Conservation (phyloP, 768 basidiomycete species). For the Boletales sp. region DNA sequence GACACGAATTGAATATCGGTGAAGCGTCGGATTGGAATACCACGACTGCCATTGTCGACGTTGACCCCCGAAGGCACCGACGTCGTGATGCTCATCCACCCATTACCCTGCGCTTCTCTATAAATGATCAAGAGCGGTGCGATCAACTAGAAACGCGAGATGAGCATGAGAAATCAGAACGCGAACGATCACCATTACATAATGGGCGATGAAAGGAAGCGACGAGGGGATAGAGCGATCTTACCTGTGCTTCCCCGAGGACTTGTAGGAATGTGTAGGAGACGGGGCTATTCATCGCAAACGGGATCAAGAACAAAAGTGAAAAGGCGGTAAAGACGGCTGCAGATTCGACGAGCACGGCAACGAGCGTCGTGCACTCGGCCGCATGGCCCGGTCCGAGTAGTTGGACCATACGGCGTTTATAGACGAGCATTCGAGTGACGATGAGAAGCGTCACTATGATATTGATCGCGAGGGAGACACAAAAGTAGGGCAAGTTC, state of each 20-base stretch:
- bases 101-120: constrained; percentile 36
- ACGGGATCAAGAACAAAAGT: constrained; percentile 28
- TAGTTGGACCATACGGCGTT: constrained; percentile 12
- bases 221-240: background rate
- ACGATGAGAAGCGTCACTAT: constrained; percentile 23
- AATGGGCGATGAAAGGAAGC: too few species aligned
- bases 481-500: constrained; percentile 25
- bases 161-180: constrained; percentile 2
- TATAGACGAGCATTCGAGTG: constrained; percentile 24
- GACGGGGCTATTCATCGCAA: constrained; percentile 14
- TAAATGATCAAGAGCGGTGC: constrained; percentile 38
- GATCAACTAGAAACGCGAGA: constrained; percentile 27
- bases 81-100: constrained; percentile 28
- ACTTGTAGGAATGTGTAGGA: constrained; percentile 35
- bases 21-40: constrained; percentile 14
- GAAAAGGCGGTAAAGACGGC: constrained; percentile 27
- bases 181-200: too few species aligned
- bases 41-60: background rate
- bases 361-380: constrained; percentile 25
- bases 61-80: constrained; percentile 1
- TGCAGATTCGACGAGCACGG: constrained; percentile 27
- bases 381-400: constrained; percentile 21
- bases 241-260: constrained; percentile 33
- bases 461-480: constrained; percentile 27
- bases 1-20: constrained; percentile 25